Conservation (phyloP, 257 asterid species). For the Gentiana macrophylla region DNA sequence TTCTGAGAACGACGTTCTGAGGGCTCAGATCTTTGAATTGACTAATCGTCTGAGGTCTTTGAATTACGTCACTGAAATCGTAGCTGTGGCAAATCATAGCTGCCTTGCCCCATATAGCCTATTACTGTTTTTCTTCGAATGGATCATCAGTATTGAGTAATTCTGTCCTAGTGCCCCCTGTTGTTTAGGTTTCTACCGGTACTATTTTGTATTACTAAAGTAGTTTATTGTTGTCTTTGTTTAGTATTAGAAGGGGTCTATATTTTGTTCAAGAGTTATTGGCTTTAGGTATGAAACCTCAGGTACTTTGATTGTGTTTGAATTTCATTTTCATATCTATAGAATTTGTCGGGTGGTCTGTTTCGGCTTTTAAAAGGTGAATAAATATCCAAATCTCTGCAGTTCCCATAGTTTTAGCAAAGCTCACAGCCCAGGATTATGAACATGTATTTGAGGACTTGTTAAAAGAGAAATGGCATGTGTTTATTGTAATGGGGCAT, state of each 20-base stretch:
- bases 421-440: no score
- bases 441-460: no score
- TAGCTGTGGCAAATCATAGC: conserved; percentile 50
- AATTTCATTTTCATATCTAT: background rate
- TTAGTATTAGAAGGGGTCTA: background rate
- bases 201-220: background rate
- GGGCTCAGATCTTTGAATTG: conserved; percentile 67
- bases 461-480: no score
- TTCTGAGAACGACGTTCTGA: conserved; percentile 54
- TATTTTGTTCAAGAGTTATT: no score
- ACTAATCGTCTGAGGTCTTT: conserved; percentile 60
- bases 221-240: background rate
- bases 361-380: no score
- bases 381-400: no score
- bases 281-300: no score
- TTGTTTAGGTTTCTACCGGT: background rate
- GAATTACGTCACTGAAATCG: conserved; percentile 49
- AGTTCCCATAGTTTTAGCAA: no score
- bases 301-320: no score
- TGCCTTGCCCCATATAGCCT: conserved; percentile 57
- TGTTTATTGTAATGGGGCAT: no score
- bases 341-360: no score
- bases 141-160: conserved; percentile 30
- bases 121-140: conserved; percentile 45
- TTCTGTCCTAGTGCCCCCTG: background rate